Conservation (phyloP, 2,329 filamentous ascomycete genomes). For the Ophiostoma populinum region DNA sequence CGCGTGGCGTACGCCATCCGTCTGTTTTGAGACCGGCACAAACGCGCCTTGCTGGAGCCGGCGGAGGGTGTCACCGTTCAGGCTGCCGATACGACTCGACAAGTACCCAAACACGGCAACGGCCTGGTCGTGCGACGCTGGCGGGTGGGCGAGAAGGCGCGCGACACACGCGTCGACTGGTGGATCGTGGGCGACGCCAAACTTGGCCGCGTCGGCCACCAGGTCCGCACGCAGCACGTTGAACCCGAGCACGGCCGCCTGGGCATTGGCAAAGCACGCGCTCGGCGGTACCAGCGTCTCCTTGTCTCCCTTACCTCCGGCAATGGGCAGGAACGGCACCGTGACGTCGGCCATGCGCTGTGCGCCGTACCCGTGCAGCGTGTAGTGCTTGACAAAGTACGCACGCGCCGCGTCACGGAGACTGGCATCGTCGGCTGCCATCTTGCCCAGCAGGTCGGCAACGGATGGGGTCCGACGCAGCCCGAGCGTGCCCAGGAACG, state of each 20-base stretch:
- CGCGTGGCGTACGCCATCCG: constrained; percentile 31
- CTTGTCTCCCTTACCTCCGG: constrained; percentile 10
- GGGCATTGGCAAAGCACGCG: constrained; percentile 68
- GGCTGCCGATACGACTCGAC: constrained; percentile 55
- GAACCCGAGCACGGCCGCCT: constrained; percentile 63
- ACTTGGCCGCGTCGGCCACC: constrained; percentile 64
- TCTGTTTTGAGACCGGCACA: constrained; percentile 42
- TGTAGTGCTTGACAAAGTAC: constrained; percentile 71
- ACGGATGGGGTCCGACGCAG: constrained; percentile 55
- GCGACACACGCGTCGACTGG: constrained; percentile 61
- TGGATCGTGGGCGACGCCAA: constrained; percentile 73
- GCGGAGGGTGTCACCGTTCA: constrained; percentile 42
- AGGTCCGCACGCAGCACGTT: constrained; percentile 59
- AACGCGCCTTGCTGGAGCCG: constrained; percentile 49
- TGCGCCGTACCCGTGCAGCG: constrained; percentile 54
- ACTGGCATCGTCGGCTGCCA: constrained; percentile 41
- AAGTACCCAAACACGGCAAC: constrained; percentile 69
- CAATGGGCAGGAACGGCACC: neutral
- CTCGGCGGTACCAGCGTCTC: constrained; percentile 51
- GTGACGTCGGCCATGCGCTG: constrained; percentile 33
- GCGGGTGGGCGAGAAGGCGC: constrained; percentile 53
- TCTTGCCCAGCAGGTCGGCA: constrained; percentile 59
- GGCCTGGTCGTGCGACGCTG: constrained; percentile 48
- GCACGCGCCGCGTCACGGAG: constrained; percentile 54
- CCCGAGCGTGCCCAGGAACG: constrained; percentile 57